Conservation (phyloP, 345 rosid genomes). For the Kernera saxatilis region DNA sequence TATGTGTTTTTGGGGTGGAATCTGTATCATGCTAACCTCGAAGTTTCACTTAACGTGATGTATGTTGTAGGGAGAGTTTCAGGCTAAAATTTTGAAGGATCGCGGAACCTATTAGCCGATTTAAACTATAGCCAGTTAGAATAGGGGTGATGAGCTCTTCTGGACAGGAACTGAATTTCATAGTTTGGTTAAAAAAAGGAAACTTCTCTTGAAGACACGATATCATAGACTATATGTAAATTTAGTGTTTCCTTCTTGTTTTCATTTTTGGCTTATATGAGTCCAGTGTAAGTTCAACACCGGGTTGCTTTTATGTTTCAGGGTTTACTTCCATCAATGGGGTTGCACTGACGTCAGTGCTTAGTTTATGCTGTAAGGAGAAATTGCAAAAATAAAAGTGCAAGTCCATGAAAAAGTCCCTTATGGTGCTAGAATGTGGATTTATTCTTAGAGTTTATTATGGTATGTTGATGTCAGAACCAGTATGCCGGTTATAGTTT, state of each 20-base stretch:
- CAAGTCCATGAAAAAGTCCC: constrained; percentile 13
- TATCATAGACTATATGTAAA: not conserved
- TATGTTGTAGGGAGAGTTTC: not conserved
- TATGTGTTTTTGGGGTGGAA: not conserved
- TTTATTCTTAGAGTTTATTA: constrained; percentile 31
- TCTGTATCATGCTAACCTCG: not conserved
- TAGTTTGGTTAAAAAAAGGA: not conserved
- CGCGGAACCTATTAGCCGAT: not conserved
- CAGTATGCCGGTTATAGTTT: constrained; percentile 78
- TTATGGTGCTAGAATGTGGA: constrained; percentile 37
- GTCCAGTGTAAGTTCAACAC: not conserved
- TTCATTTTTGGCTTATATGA: not conserved
- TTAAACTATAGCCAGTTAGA: not conserved
- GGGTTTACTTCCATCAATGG: constrained; percentile 15
- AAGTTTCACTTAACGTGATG: not conserved
- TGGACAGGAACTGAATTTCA: not conserved
- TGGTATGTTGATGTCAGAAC: constrained; percentile 57
- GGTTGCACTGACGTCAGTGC: constrained; percentile 17
- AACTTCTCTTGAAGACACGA: not conserved
- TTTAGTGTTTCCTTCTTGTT: not conserved
- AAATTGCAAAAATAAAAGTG: constrained; percentile 15
- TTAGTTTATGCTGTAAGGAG: constrained; percentile 28
- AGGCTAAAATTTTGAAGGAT: not conserved
- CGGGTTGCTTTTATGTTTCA: constrained; percentile 15
- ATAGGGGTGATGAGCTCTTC: not conserved